Evolutionary conservation across 305 asterid genomes (phyloP).

Genomic region (Euphrasia arctica): DNA sequence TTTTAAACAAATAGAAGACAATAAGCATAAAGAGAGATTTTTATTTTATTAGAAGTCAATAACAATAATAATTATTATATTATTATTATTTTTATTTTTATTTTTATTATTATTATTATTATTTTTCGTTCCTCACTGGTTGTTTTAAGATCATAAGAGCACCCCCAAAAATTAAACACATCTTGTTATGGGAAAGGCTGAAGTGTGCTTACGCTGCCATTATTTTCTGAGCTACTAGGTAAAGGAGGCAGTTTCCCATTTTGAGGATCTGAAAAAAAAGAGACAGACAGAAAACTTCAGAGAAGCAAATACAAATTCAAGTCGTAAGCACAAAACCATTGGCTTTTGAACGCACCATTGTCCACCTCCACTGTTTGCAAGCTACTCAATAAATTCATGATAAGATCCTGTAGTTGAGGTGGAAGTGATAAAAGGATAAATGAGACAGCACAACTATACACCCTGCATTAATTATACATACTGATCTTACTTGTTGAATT

Average conservation of each 20-base stretch:
- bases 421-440: constrained; percentile 24
- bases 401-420: constrained; percentile 68
- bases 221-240: constrained; percentile 71
- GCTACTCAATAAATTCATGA: constrained; percentile 73
- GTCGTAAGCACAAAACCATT: constrained; percentile 20
- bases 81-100: not conserved
- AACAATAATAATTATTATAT: too few relatives aligned
- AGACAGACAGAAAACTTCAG: constrained; percentile 27
- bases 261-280: constrained; percentile 59
- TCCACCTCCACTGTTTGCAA: constrained; percentile 75
- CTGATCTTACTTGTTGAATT: constrained; percentile 70
- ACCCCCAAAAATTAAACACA: constrained; percentile 18
- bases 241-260: constrained; percentile 81
- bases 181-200: constrained; percentile 8
- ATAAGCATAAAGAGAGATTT: too few relatives aligned
- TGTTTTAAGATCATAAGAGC: constrained; percentile 18
- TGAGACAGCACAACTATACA: constrained; percentile 14
- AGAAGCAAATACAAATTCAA: constrained; percentile 24
- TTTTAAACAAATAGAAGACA: not conserved
- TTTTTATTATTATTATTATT: not conserved
- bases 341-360: constrained; percentile 62
- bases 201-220: constrained; percentile 72
- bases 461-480: constrained; percentile 15
- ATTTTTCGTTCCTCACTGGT: constrained; percentile 6
- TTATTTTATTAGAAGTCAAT: too few relatives aligned